Evolutionary conservation across 2,329 filamentous ascomycete genomes (phyloP).

Genomic region (Cadophora sp.): DNA sequence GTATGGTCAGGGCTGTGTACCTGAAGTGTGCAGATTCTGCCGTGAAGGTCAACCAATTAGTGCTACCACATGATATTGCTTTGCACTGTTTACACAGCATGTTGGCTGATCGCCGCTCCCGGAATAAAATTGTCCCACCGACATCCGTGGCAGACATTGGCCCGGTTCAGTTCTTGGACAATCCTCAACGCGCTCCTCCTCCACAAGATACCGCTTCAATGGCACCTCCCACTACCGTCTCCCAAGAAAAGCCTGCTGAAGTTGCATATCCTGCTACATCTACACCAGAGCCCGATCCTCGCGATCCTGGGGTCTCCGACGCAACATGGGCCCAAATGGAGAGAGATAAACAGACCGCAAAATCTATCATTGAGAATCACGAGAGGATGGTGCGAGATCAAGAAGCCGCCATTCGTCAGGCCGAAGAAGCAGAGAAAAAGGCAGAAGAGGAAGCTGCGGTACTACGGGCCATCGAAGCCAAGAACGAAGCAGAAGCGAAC

Average conservation of each 20-base stretch:
- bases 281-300: constrained; percentile 27
- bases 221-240: constrained; percentile 10
- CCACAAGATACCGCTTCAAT: constrained; percentile 13
- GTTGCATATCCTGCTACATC: background rate
- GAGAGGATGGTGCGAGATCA: constrained; percentile 34
- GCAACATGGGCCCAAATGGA: constrained; percentile 67
- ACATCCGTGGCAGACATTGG: background rate
- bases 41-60: constrained; percentile 27
- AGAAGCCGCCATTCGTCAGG: constrained; percentile 40
- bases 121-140: background rate
- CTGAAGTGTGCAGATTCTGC: background rate
- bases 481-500: constrained; percentile 38
- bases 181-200: constrained; percentile 9
- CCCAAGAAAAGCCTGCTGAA: background rate
- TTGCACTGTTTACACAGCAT: constrained; percentile 36
- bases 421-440: constrained; percentile 22
- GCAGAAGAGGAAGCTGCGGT: constrained; percentile 36
- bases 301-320: constrained; percentile 66
- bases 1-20: constrained; percentile 47
- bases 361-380: constrained; percentile 25
- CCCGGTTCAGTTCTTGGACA: constrained; percentile 19
- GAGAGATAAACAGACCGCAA: constrained; percentile 49
- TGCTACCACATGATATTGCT: constrained; percentile 31
- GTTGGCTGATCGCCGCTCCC: constrained; percentile 27
- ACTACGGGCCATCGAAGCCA: constrained; percentile 42